Evolutionary conservation across 345 rosid species (phyloP), one percentile per base, ranked within the genome.

Genomic region (Gossypium mustelinum): DNA sequence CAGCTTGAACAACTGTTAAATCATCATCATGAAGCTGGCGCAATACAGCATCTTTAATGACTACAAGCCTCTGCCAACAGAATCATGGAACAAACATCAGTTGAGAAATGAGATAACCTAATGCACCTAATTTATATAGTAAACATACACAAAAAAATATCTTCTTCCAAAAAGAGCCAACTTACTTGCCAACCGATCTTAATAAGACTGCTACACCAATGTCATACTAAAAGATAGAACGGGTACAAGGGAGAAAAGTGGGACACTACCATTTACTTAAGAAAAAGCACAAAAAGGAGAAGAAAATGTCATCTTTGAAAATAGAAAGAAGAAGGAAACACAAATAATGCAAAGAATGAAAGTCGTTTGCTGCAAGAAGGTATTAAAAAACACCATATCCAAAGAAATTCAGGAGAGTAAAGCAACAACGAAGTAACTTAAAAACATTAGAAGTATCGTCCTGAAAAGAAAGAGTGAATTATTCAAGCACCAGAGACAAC

Each of bases 11-110:
- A 65, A 95, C 89, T 70, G 89, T 82, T 67, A 95, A 81, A 81
- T 95, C 99, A 80, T 86, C 88, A 84, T 95, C 98, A 62, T 75
- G 81, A 76, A 95, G 90, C 78, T 89, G 97, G 83, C 84, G 82
- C 75, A 90, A 67, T 68, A 95, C 74, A 29, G 86, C 90, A 83
- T 90, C 94, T 79, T 82, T 86, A 84, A 95, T 78, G 25, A 84
- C 81, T 71, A 80, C 83, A 76, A 91, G 81, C 74, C 84, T 88
- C 99, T 95, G 91, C 80, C 65, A 51, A 74, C 44, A 76, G 22
- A 44, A 69, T 48, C 54, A 57, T 45, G 12, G 56, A 20, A 16
- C 16, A 27, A 68, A 60, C 56, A 45, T 55, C 68, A 54, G 65
- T 56, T 75, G 20, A 65, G 14, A 51, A 73, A 50, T 25, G 29